A percentile compares a stretch with the other conserved stretches of the same genome.
Evolutionary conservation across 768 basidiomycete genomes (phyloP).

Genomic region (Mycena maculata): DNA sequence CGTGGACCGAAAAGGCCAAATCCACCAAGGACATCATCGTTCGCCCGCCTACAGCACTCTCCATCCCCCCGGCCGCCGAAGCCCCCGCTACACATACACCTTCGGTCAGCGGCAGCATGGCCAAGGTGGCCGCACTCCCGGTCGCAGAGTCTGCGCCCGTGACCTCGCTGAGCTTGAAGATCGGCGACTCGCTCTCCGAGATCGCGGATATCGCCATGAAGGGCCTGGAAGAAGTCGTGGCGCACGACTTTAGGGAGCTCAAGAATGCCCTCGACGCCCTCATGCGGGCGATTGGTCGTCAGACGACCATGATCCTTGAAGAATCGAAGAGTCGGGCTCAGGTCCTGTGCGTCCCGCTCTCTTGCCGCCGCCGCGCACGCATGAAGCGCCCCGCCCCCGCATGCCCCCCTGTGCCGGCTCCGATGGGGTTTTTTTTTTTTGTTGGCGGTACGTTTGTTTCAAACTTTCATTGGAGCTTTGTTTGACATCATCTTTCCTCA

Average conservation of each 20-base stretch:
- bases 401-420: no score
- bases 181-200: constrained; percentile 60
- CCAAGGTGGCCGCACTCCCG: constrained; percentile 44
- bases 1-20: constrained; percentile 42
- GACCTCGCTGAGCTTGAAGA: constrained; percentile 52
- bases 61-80: constrained; percentile 29
- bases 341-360: constrained; percentile 55
- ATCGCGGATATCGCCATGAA: constrained; percentile 61
- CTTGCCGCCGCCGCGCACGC: no score
- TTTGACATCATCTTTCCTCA: no score
- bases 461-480: no score
- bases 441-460: no score
- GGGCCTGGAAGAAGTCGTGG: constrained; percentile 55
- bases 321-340: constrained; percentile 62
- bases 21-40: constrained; percentile 51
- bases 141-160: constrained; percentile 39
- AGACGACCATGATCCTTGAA: constrained; percentile 58
- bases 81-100: constrained; percentile 7
- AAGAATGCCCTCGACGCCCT: constrained; percentile 70
- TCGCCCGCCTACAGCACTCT: constrained; percentile 44
- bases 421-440: no score
- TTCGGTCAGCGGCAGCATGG: not conserved
- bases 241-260: constrained; percentile 66
- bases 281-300: constrained; percentile 60
- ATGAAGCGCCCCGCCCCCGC: no score